phyloP scores from a whole-genome alignment of 345 rosid genomes.

The Populus alba region DNA sequence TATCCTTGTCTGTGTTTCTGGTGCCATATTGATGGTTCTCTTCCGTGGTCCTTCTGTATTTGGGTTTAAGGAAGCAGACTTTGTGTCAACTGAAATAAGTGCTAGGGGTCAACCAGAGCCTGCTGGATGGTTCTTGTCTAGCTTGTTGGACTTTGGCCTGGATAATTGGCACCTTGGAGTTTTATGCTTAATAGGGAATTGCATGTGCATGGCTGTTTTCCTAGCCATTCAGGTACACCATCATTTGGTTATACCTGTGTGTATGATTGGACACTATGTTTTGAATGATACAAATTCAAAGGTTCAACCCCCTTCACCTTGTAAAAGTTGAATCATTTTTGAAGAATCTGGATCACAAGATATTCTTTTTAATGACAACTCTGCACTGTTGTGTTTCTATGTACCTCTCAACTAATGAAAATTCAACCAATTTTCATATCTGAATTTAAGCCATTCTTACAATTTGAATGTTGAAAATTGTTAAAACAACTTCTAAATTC shows the following conservation, averaged over 20 bases:
- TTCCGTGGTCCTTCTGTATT: conserved; percentile 84
- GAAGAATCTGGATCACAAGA: too few species aligned
- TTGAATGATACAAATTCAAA: neutral
- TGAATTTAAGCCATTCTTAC: too few species aligned
- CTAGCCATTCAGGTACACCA: conserved; percentile 82
- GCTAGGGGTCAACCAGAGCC: conserved; percentile 92
- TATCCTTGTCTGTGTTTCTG: conserved; percentile 73
- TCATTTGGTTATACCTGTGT: neutral
- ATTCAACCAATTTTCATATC: too few species aligned
- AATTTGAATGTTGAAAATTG: too few species aligned
- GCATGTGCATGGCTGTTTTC: conserved; percentile 95
- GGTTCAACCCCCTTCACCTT: neutral
- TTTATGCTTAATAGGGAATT: conserved; percentile 90
- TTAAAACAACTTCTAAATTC: too few species aligned
- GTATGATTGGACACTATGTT: neutral
- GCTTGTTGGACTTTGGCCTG: conserved; percentile 56
- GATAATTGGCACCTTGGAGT: conserved; percentile 89
- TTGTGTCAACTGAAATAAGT: conserved; percentile 52
- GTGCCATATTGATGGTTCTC: conserved; percentile 83
- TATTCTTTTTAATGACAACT: too few species aligned
- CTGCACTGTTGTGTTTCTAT: too few species aligned
- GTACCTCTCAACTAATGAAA: too few species aligned
- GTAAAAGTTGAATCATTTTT: neutral
- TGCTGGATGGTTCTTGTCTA: conserved; percentile 66
- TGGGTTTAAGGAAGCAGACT: conserved; percentile 55